Base-by-base conservation (phyloP, 176 grass and related monocot genomes). In the Musa troglodytarum region DNA sequence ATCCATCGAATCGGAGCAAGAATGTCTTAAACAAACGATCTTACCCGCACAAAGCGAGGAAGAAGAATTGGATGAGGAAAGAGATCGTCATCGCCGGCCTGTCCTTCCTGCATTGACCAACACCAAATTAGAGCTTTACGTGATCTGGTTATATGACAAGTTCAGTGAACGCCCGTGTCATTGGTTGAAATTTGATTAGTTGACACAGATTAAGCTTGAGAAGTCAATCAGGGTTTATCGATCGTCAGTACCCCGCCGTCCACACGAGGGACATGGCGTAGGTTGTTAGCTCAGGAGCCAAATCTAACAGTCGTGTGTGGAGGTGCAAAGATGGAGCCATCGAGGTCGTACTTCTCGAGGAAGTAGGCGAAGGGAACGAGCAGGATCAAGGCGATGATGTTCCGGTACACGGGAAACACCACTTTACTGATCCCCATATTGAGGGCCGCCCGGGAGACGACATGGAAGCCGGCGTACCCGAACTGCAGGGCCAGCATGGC, bases 351-450 rank as follows among this genome's bases (percentile, higher is more conserved):
- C 91, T 99, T 99, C 80, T 99, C 95, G 20, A 99, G 88, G 74
- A 99, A 94, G 73, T 99, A 99, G 0, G 95, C 95, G 73, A 99
- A 99, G 1, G 95, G 95, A 4, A 99, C 85, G 51, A 99, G 91
- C 13, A 99, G 86, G 75, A 89, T 55, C 72, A 99, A 83, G 54
- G 95, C 95, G 76, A 99, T 94, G 84, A 99, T 99, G 86, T 99
- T 99, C 16, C 95, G 86, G 68, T 99, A 99, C 49, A 99, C 95
- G 11, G 91, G 95, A 81, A 99, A 99, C 34, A 99, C 95, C 34
- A 99, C 84, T 82, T 92, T 94, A 83, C 95, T 99, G 79, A 99
- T 99, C 53, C 95, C 95, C 95, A 99, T 99, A 68, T 99, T 94
- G 19, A 99, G 88, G 1, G 95, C 95, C 50, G 88, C 68, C 28